Evolutionary conservation across 352 stramenopile species (phyloP).

Genomic region (Phytophthora nicotianae): DNA sequence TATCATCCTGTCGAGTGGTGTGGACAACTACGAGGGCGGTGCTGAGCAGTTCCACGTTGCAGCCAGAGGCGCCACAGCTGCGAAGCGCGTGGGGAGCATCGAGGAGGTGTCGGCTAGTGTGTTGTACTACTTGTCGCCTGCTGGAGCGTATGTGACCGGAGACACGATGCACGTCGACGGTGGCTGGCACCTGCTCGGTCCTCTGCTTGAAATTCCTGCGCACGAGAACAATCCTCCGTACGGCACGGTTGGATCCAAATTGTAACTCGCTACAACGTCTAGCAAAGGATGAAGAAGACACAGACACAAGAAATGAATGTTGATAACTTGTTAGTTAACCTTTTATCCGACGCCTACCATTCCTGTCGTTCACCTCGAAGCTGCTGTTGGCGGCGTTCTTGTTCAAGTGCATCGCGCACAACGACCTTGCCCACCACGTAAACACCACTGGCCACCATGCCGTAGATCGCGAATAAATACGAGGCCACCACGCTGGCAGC

Average conservation of each 20-base stretch:
- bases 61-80: conserved; percentile 74
- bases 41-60: conserved; percentile 86
- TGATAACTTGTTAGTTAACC: background rate
- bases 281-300: background rate
- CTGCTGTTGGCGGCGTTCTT: conserved; percentile 69
- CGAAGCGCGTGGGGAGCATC: conserved; percentile 91
- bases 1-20: conserved; percentile 77
- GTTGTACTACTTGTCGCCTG: conserved; percentile 90
- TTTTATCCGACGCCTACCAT: conserved; percentile 24
- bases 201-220: conserved; percentile 78
- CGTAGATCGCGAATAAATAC: conserved; percentile 88
- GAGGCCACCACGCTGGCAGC: conserved; percentile 81
- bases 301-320: no score
- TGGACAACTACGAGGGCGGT: conserved; percentile 92
- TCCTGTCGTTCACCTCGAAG: conserved; percentile 47
- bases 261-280: background rate
- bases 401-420: conserved; percentile 75
- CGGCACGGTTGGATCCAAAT: conserved; percentile 43
- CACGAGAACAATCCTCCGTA: conserved; percentile 85
- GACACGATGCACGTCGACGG: conserved; percentile 91
- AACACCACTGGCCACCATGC: conserved; percentile 79
- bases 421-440: conserved; percentile 83
- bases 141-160: conserved; percentile 91
- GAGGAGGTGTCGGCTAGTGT: conserved; percentile 91
- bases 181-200: conserved; percentile 67